Conservation (phyloP, 352 stramenopile species). For the Phytophthora cryptogea region DNA sequence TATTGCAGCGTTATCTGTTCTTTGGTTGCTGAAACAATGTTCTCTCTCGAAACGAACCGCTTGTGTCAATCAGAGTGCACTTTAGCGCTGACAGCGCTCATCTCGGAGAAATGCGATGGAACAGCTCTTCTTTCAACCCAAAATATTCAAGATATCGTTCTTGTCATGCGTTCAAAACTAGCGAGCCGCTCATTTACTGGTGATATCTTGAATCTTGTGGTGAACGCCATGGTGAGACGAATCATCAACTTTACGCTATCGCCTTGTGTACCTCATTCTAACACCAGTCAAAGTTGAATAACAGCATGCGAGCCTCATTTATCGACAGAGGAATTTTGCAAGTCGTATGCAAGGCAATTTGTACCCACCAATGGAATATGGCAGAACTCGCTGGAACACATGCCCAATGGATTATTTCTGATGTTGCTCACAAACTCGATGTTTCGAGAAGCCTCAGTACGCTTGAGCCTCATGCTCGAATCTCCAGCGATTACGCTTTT, state of each 20-base stretch:
- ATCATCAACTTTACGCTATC: neutral
- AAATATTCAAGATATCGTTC: conserved; percentile 30
- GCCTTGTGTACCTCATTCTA: neutral
- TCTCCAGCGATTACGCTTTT: conserved; percentile 9
- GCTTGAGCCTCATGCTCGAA: conserved; percentile 26
- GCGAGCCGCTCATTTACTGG: conserved; percentile 15
- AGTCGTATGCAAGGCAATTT: conserved; percentile 26
- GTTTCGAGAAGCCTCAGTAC: conserved; percentile 27
- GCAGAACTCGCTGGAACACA: conserved; percentile 12
- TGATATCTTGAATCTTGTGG: conserved; percentile 26
- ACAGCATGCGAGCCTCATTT: conserved; percentile 20
- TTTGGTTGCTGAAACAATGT: conserved; percentile 21
- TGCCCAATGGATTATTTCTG: conserved; percentile 27
- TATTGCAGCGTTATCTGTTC: neutral
- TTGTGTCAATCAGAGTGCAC: conserved; percentile 15
- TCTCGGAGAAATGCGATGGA: conserved; percentile 5
- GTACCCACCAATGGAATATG: conserved; percentile 16
- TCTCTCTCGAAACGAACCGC: conserved; percentile 5
- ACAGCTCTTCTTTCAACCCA: conserved; percentile 18
- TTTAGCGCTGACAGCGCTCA: conserved; percentile 12
- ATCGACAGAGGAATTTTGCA: conserved; percentile 34
- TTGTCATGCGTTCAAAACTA: conserved; percentile 30
- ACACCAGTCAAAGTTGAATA: conserved; percentile 18
- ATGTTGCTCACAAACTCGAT: conserved; percentile 30
- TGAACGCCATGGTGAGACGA: conserved; percentile 22